Percentiles rank a stretch among this genome's conserved stretches.
phyloP scores from a whole-genome alignment of 139 green algal genomes.

The Tetraselmis chui region DNA sequence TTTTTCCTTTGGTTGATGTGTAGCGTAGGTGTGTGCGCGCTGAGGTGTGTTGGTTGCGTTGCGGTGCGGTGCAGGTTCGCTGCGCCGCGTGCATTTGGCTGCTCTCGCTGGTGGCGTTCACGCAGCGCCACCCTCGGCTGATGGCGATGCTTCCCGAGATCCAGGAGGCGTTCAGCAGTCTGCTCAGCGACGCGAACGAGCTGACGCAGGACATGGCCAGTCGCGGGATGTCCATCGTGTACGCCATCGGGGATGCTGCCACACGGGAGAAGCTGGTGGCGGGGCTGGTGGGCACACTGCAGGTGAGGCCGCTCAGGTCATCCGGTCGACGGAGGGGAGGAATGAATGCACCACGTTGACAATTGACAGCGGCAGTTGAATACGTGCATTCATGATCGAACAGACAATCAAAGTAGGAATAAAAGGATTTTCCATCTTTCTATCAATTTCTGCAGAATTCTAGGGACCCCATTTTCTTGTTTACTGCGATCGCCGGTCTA shows the following conservation, averaged over 20 bases:
- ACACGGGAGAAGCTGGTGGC: constrained; percentile 56
- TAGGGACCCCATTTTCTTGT: too few species aligned
- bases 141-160: constrained; percentile 40
- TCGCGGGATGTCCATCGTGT: constrained; percentile 69
- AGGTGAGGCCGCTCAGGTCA: neutral
- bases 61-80: constrained; percentile 55
- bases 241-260: constrained; percentile 53
- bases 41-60: too few species aligned
- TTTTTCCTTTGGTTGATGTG: too few species aligned
- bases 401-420: too few species aligned
- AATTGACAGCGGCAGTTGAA: too few species aligned
- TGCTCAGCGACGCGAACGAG: constrained; percentile 79
- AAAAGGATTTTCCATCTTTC: too few species aligned
- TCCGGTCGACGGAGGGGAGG: too few species aligned
- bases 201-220: constrained; percentile 74
- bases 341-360: too few species aligned
- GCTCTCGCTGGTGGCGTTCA: constrained; percentile 67
- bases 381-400: too few species aligned
- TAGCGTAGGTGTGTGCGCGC: too few species aligned
- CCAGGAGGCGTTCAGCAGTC: constrained; percentile 51
- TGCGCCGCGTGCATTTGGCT: constrained; percentile 69
- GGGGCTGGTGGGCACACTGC: constrained; percentile 39
- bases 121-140: constrained; percentile 37
- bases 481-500: too few species aligned
- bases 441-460: too few species aligned